phyloP scores from a whole-genome alignment of 139 green algal genomes.

The Gonium pectorale region DNA sequence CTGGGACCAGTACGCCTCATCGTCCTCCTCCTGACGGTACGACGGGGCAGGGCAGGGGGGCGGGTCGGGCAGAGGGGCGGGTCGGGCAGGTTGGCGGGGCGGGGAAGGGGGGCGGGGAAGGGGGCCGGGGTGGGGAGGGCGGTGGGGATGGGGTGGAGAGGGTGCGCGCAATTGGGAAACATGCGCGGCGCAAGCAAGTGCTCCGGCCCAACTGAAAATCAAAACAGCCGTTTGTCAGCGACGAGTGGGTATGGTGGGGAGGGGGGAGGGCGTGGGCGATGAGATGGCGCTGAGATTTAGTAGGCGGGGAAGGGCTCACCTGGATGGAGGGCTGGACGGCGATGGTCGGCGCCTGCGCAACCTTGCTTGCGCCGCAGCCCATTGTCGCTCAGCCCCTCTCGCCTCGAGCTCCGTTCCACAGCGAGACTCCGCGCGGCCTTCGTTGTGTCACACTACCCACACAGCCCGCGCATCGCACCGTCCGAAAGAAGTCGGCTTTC shows the following conservation, averaged over 20 bases:
- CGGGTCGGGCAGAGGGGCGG: too few species aligned
- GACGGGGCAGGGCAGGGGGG: not conserved
- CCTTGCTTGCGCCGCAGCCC: slow-evolving; percentile 24
- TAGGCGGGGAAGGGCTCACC: not conserved
- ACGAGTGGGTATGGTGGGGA: not conserved
- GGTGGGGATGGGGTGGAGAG: not conserved
- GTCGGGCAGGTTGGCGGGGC: not conserved
- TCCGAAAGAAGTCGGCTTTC: not conserved
- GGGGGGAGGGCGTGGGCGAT: not conserved
- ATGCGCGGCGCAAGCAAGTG: too few species aligned
- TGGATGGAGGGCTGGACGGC: not conserved
- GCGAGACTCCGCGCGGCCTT: not conserved
- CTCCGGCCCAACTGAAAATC: too few species aligned
- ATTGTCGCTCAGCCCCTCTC: not conserved
- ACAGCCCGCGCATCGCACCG: not conserved
- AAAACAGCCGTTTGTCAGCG: too few species aligned
- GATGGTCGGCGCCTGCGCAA: not conserved
- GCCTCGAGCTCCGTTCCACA: not conserved
- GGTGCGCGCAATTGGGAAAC: not conserved
- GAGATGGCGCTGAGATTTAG: not conserved
- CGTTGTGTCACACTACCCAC: too few species aligned
- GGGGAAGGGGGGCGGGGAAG: not conserved
- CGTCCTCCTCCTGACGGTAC: slow-evolving; percentile 18
- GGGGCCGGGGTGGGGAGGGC: not conserved
- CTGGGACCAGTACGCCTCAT: slow-evolving; percentile 26